Percentiles rank a stretch among this genome's conserved stretches.
These are phyloP conservation scores for Venustampulla echinocandica DNA, from an alignment of 495 filamentous ascomycete species.

Conservation along the genomic window DNA sequence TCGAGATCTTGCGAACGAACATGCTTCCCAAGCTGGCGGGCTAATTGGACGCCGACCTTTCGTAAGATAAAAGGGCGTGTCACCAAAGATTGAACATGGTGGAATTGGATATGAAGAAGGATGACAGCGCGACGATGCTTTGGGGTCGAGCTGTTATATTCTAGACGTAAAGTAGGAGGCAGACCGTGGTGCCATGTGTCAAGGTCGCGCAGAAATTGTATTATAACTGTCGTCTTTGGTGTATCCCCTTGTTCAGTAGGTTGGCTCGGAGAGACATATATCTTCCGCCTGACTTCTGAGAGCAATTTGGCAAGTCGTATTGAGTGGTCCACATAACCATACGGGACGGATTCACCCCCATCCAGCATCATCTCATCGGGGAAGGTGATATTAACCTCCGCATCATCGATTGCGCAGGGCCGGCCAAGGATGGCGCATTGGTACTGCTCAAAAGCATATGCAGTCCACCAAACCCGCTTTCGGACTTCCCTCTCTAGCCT, in stretches of 20 bases:
- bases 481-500: slow-evolving; percentile 32
- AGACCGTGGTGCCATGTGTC: slow-evolving; percentile 32
- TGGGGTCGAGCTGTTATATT: slow-evolving; percentile 12
- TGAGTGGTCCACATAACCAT: slow-evolving; percentile 23
- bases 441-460: slow-evolving; percentile 38
- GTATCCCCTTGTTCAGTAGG: slow-evolving; percentile 12
- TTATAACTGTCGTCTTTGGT: slow-evolving; percentile 11
- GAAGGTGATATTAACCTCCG: slow-evolving; percentile 31
- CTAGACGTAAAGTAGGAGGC: slow-evolving; percentile 25
- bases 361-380: slow-evolving; percentile 27
- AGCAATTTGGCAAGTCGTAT: slow-evolving; percentile 13
- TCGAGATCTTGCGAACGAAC: slow-evolving; percentile 20
- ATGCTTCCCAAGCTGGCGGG: slow-evolving; percentile 16
- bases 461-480: slow-evolving; percentile 41
- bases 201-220: slow-evolving; percentile 28
- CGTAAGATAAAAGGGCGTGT: slow-evolving; percentile 27
- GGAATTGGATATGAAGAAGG: slow-evolving; percentile 28
- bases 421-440: slow-evolving; percentile 37
- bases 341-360: slow-evolving; percentile 20
- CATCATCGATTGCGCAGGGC: slow-evolving; percentile 37
- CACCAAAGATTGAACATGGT: slow-evolving; percentile 24
- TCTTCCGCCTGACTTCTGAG: slow-evolving; percentile 15
- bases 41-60: slow-evolving; percentile 18
- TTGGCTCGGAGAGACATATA: slow-evolving; percentile 15
- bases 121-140: slow-evolving; percentile 24